Percentiles rank a stretch among this genome's conserved stretches.
Evolutionary conservation across 1,284 basidiomycete species (phyloP).

Genomic region (Phellopilus nigrolimitatus): DNA sequence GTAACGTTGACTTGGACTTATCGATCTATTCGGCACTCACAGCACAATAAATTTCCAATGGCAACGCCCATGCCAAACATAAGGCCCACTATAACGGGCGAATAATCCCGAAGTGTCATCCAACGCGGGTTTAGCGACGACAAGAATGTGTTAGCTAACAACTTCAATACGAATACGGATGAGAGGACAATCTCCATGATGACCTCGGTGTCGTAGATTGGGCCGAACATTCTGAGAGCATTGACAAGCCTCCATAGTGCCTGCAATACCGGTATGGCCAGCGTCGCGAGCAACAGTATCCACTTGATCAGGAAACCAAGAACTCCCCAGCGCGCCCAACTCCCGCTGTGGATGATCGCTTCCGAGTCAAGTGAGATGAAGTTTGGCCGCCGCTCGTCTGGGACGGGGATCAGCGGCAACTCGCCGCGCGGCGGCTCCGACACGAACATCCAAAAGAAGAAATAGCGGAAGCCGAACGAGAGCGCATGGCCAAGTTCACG

Average conservation of each 20-base stretch:
- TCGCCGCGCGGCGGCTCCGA: conserved; percentile 50
- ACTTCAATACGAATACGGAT: conserved; percentile 55
- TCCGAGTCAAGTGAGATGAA: conserved; percentile 24
- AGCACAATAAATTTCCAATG: conserved; percentile 51
- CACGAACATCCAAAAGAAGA: conserved; percentile 67
- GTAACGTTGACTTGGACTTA: conserved; percentile 10
- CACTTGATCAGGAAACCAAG: conserved; percentile 50
- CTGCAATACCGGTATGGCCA: conserved; percentile 51
- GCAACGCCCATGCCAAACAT: conserved; percentile 48
- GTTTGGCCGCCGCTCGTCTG: conserved; percentile 21
- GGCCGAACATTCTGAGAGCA: conserved; percentile 38
- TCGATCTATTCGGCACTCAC: conserved; percentile 38
- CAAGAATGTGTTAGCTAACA: conserved; percentile 53
- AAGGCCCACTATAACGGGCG: conserved; percentile 48
- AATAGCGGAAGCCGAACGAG: conserved; percentile 52
- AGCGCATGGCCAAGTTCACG: conserved; percentile 59
- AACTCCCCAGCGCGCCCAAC: conserved; percentile 60
- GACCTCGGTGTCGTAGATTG: conserved; percentile 53
- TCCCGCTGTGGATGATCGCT: conserved; percentile 44
- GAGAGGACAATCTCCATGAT: conserved; percentile 55
- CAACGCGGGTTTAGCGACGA: conserved; percentile 38
- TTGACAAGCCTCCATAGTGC: conserved; percentile 56
- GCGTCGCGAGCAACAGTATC: conserved; percentile 38
- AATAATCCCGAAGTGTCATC: conserved; percentile 44
- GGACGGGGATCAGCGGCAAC: conserved; percentile 22